These are phyloP conservation scores for Saccharomycopsis sp. DNA, from an alignment of 805 yeast species.

Conservation along the genomic window DNA sequence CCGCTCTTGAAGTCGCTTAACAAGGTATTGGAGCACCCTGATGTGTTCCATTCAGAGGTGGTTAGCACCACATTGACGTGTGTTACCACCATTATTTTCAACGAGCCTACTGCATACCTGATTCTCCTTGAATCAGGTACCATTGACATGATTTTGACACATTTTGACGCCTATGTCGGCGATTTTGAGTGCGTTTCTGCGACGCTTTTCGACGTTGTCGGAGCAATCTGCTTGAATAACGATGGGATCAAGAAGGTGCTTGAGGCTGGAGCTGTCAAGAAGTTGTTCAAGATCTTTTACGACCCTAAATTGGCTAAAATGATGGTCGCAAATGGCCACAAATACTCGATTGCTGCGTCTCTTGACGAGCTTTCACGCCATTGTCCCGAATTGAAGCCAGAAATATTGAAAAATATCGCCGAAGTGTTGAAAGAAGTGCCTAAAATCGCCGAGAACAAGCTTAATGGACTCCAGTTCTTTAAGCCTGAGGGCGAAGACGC, in stretches of 20 bases:
- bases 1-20: constrained; percentile 60
- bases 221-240: constrained; percentile 74
- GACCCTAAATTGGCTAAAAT: constrained; percentile 45
- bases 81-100: constrained; percentile 67
- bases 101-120: constrained; percentile 84
- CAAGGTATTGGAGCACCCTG: constrained; percentile 48
- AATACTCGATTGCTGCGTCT: constrained; percentile 53
- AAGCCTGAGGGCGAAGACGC: constrained; percentile 32
- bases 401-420: constrained; percentile 44
- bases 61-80: constrained; percentile 56
- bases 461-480: constrained; percentile 34
- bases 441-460: constrained; percentile 30
- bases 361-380: constrained; percentile 82
- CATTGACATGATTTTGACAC: constrained; percentile 55
- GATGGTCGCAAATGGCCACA: constrained; percentile 45
- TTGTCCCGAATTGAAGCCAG: constrained; percentile 64
- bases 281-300: constrained; percentile 46
- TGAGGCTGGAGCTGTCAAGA: constrained; percentile 33
- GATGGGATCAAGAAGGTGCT: constrained; percentile 60
- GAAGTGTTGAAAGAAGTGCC: constrained; percentile 42
- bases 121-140: constrained; percentile 74
- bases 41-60: constrained; percentile 60
- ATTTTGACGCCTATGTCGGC: constrained; percentile 50
- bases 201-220: constrained; percentile 51
- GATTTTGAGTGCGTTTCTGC: constrained; percentile 48